phyloP scores from a whole-genome alignment of 208 protist genomes.

The Angomonas ambiguus region DNA sequence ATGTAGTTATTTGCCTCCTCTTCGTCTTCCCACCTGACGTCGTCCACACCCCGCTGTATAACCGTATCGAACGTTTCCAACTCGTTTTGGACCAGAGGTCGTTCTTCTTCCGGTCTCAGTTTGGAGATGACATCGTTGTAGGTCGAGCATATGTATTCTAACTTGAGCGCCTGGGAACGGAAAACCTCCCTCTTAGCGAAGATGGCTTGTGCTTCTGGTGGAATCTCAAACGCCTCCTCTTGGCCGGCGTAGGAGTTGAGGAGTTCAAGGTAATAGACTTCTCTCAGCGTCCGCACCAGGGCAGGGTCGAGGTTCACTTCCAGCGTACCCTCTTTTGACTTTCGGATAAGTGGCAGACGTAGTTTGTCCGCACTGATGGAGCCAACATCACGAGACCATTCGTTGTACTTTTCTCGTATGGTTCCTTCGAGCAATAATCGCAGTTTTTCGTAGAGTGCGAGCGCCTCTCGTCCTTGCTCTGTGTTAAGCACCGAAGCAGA shows the following conservation, averaged over 20 bases:
- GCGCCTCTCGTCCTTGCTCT: constrained; percentile 73
- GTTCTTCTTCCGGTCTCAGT: constrained; percentile 89
- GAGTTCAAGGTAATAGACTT: constrained; percentile 95
- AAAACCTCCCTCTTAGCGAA: constrained; percentile 90
- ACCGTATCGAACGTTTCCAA: constrained; percentile 84
- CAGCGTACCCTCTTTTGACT: constrained; percentile 54
- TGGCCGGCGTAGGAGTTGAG: constrained; percentile 84
- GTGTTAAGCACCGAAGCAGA: constrained; percentile 75
- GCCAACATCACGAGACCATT: constrained; percentile 90
- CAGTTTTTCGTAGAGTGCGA: constrained; percentile 82
- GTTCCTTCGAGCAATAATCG: constrained; percentile 48
- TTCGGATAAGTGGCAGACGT: constrained; percentile 87
- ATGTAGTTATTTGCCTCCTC: constrained; percentile 90
- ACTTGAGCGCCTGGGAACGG: constrained; percentile 88
- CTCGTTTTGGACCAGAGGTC: constrained; percentile 87
- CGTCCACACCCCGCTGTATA: constrained; percentile 57
- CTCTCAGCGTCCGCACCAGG: constrained; percentile 93
- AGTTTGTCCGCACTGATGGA: constrained; percentile 91
- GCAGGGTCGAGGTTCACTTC: constrained; percentile 96
- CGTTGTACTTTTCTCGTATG: constrained; percentile 79
- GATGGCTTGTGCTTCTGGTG: constrained; percentile 76
- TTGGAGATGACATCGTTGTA: constrained; percentile 92
- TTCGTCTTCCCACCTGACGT: constrained; percentile 90
- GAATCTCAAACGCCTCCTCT: constrained; percentile 74
- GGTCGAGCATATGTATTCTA: constrained; percentile 91